Percentiles rank a stretch among this genome's conserved stretches.
Evolutionary conservation across 2,329 filamentous ascomycete species (phyloP).

Genomic region (Calonectria pseudoturangicola): DNA sequence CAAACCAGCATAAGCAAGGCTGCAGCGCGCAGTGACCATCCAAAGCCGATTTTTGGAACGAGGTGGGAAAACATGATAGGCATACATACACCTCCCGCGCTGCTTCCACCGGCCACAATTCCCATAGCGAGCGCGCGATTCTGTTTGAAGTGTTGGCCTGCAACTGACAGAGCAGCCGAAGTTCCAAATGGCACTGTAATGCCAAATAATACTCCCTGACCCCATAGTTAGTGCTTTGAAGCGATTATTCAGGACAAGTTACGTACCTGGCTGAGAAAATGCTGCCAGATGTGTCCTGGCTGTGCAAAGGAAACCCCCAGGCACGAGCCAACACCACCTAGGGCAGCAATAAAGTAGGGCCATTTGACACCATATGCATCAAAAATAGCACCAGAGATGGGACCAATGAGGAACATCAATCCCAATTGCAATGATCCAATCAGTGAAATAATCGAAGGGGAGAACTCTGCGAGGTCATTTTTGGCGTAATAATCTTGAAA

Average conservation of each 20-base stretch:
- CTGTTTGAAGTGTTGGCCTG: constrained; percentile 1
- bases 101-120: neutral
- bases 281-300: constrained; percentile 28
- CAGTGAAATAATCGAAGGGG: constrained; percentile 18
- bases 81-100: neutral
- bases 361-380: constrained; percentile 32
- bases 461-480: constrained; percentile 24
- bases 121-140: constrained; percentile 1
- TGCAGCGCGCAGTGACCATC: neutral
- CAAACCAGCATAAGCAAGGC: neutral
- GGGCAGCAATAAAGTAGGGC: neutral
- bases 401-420: constrained; percentile 9
- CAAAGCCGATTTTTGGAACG: neutral
- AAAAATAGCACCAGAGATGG: constrained; percentile 19
- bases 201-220: neutral
- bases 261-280: constrained; percentile 32
- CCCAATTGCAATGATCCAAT: constrained; percentile 31
- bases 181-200: neutral
- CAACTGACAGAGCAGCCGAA: neutral
- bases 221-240: neutral
- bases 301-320: constrained; percentile 28
- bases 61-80: constrained; percentile 10
- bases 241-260: too few species aligned
- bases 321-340: constrained; percentile 3
- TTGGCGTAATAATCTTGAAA: constrained; percentile 30